Percentiles rank a stretch among this genome's conserved stretches.
Evolutionary conservation across 2,329 filamentous ascomycete species (phyloP).

Genomic region (Penicillium thymicola): DNA sequence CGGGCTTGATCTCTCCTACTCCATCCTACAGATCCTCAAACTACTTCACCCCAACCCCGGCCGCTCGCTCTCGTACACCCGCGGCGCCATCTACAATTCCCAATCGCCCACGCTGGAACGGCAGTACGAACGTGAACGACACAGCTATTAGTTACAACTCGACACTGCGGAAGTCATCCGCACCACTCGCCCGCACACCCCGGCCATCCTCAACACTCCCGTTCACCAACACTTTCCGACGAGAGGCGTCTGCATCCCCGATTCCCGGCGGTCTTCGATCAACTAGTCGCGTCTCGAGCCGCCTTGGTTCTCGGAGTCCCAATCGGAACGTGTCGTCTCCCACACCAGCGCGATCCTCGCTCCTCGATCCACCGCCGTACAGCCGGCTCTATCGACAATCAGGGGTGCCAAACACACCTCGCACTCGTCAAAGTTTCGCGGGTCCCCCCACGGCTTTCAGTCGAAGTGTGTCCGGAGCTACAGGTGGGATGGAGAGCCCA

Average conservation of each 20-base stretch:
- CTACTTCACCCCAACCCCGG: constrained; percentile 53
- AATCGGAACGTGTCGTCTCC: constrained; percentile 27
- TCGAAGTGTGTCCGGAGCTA: constrained; percentile 26
- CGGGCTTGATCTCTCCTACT: constrained; percentile 33
- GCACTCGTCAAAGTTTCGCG: constrained; percentile 41
- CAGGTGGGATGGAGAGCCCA: constrained; percentile 23
- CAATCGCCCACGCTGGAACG: constrained; percentile 70
- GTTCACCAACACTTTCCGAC: constrained; percentile 41
- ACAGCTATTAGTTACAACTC: constrained; percentile 67
- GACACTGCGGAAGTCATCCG: constrained; percentile 37
- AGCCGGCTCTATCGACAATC: constrained; percentile 37
- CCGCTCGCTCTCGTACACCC: constrained; percentile 43
- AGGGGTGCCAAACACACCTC: constrained; percentile 30
- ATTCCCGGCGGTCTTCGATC: constrained; percentile 30
- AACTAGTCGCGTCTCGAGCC: constrained; percentile 34
- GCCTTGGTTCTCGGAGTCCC: constrained; percentile 34
- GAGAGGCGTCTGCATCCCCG: constrained; percentile 43
- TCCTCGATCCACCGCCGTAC: constrained; percentile 43
- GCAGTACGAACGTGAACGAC: constrained; percentile 61
- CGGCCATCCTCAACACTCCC: constrained; percentile 43
- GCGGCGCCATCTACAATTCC: constrained; percentile 43
- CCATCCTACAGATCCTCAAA: constrained; percentile 35
- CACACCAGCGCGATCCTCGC: constrained; percentile 25
- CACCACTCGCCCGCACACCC: constrained; percentile 25
- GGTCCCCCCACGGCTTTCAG: constrained; percentile 28